Percentiles rank a stretch among this genome's conserved stretches.
Evolutionary conservation across 2,329 filamentous ascomycete species (phyloP).

Genomic region (Aureobasidium leucospermi): DNA sequence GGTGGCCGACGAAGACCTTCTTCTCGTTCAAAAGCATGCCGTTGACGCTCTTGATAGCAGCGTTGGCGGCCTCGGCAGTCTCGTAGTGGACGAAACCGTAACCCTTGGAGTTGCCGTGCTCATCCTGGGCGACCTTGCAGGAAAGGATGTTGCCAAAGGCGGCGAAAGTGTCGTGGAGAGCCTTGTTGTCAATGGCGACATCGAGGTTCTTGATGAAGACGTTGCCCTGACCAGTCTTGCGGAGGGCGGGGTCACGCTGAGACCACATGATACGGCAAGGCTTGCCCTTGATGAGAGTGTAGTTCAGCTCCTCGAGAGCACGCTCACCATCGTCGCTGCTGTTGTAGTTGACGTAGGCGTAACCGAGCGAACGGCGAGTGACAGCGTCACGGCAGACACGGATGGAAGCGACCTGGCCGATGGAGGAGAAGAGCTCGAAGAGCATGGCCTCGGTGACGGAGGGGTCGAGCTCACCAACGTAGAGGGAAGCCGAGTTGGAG

Average conservation of each 20-base stretch:
- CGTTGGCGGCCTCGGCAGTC: conserved; percentile 91
- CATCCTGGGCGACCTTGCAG: conserved; percentile 99
- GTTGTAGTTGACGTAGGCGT: conserved; percentile 99
- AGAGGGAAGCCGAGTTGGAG: conserved; percentile 93
- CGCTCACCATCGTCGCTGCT: conserved; percentile 93
- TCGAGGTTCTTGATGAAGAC: conserved; percentile 99
- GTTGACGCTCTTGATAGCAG: conserved; percentile 99
- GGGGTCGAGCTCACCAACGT: conserved; percentile 95
- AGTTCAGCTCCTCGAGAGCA: conserved; percentile 98
- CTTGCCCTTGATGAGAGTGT: conserved; percentile 97
- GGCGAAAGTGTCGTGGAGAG: conserved; percentile 97
- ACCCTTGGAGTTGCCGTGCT: conserved; percentile 93
- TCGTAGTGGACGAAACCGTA: conserved; percentile 99
- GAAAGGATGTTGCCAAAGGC: conserved; percentile 98
- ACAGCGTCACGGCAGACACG: conserved; percentile 99
- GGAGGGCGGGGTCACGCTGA: conserved; percentile 95
- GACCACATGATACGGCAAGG: conserved; percentile 99
- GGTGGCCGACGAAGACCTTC: conserved; percentile 98
- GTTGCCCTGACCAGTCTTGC: conserved; percentile 98
- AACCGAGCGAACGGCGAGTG: conserved; percentile 95
- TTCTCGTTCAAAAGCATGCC: conserved; percentile 99
- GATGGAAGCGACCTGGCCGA: conserved; percentile 96
- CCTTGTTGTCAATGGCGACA: conserved; percentile 98
- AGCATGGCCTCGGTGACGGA: conserved; percentile 99
- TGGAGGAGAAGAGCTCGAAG: conserved; percentile 99